phyloP scores from a whole-genome alignment of 169 alveolate species.

The Eimeria necatrix region DNA sequence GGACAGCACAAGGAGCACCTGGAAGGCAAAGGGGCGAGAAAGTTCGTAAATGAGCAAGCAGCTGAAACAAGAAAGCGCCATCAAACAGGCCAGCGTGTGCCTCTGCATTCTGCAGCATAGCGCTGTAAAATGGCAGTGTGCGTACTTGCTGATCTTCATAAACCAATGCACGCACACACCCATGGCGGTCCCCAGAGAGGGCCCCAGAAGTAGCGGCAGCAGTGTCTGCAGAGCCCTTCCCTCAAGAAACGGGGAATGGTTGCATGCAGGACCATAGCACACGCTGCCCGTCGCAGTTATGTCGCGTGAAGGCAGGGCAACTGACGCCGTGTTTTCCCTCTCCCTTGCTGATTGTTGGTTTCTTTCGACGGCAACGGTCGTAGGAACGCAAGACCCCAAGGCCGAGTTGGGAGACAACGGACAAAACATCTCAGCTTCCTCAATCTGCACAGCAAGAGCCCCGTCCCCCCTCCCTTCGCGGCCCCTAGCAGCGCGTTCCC shows the following conservation, averaged over 20 bases:
- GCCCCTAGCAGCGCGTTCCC: neutral
- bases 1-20: too few species aligned
- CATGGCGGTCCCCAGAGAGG: slow-evolving; percentile 75
- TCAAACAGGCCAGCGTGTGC: neutral
- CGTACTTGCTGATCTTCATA: slow-evolving; percentile 75
- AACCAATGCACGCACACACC: slow-evolving; percentile 83
- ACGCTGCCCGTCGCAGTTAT: neutral
- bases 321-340: neutral
- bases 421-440: slow-evolving; percentile 43
- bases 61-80: too few species aligned
- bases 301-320: neutral
- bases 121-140: neutral
- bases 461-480: slow-evolving; percentile 6
- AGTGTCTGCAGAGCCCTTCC: slow-evolving; percentile 55
- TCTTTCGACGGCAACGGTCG: neutral
- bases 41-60: neutral
- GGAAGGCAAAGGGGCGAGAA: too few species aligned
- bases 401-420: slow-evolving; percentile 58
- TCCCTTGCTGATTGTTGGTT: neutral
- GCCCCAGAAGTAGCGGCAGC: slow-evolving; percentile 73
- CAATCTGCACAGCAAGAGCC: neutral
- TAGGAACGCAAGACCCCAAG: slow-evolving; percentile 1
- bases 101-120: too few species aligned
- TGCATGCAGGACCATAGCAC: slow-evolving; percentile 63
- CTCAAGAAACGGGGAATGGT: slow-evolving; percentile 78